Conservation (phyloP, 768 basidiomycete genomes). For the Tricholoma saponaceum region DNA sequence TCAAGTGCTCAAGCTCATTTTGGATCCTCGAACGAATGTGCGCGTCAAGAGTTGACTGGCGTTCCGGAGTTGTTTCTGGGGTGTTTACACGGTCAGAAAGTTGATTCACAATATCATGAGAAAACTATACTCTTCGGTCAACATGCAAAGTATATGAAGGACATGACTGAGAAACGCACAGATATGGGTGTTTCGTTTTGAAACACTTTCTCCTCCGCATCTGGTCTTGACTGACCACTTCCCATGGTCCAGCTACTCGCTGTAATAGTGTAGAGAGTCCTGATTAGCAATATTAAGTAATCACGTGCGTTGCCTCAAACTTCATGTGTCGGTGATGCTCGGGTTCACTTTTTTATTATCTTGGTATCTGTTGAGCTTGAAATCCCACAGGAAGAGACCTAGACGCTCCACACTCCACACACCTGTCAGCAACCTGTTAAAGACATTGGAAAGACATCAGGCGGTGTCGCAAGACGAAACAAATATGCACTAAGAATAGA, state of each 20-base stretch:
- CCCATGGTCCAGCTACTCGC: slow-evolving; percentile 44
- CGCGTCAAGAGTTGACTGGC: slow-evolving; percentile 70
- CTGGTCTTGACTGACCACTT: slow-evolving; percentile 60
- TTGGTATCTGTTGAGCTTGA: too few species aligned
- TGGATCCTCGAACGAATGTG: slow-evolving; percentile 72
- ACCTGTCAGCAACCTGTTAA: too few species aligned
- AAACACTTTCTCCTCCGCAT: slow-evolving; percentile 54
- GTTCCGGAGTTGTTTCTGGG: slow-evolving; percentile 56
- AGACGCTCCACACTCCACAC: too few species aligned
- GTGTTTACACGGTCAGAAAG: slow-evolving; percentile 63
- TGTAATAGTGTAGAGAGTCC: too few species aligned
- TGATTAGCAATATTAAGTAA: too few species aligned
- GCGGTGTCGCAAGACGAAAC: too few species aligned
- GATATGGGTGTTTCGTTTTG: slow-evolving; percentile 50
- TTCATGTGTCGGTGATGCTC: too few species aligned
- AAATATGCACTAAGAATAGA: too few species aligned
- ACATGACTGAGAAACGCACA: slow-evolving; percentile 27
- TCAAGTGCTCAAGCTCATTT: slow-evolving; percentile 61
- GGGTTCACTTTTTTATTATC: too few species aligned
- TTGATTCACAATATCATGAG: slow-evolving; percentile 76
- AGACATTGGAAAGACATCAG: too few species aligned
- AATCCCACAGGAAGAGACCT: too few species aligned
- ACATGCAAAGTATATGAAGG: not conserved
- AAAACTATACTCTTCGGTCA: slow-evolving; percentile 53
- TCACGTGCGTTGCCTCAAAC: not conserved